Conservation (phyloP, 1,284 basidiomycete genomes). For the Sporisorium exsertum region DNA sequence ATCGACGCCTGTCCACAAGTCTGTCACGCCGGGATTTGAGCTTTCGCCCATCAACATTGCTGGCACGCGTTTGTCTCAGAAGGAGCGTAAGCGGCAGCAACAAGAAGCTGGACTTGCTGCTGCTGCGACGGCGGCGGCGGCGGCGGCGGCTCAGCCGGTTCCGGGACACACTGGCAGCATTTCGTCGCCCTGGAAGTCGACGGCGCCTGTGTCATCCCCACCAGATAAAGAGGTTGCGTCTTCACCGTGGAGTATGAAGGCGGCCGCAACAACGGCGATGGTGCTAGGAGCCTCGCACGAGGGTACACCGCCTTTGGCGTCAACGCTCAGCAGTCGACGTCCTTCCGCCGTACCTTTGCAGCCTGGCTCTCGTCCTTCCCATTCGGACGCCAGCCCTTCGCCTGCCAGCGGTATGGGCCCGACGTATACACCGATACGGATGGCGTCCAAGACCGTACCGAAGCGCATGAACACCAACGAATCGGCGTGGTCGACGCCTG, state of each 20-base stretch:
- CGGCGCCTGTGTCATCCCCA: slow-evolving; percentile 21
- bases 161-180: slow-evolving; percentile 23
- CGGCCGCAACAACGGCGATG: slow-evolving; percentile 39
- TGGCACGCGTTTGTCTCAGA: slow-evolving; percentile 60
- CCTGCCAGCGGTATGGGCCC: slow-evolving; percentile 42
- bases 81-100: slow-evolving; percentile 63
- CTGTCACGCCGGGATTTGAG: slow-evolving; percentile 25
- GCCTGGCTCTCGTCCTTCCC: slow-evolving; percentile 11
- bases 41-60: slow-evolving; percentile 43
- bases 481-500: slow-evolving; percentile 36
- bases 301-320: slow-evolving; percentile 23
- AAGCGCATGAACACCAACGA: slow-evolving; percentile 44
- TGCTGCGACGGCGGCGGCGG: slow-evolving; percentile 17
- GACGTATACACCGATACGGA: slow-evolving; percentile 48
- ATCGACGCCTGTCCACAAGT: slow-evolving; percentile 33
- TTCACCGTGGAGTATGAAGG: slow-evolving; percentile 42
- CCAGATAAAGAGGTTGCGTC: slow-evolving; percentile 20
- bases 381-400: slow-evolving; percentile 19
- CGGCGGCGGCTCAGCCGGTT: slow-evolving; percentile 13
- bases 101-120: slow-evolving; percentile 38
- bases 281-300: slow-evolving; percentile 33
- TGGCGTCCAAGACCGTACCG: slow-evolving; percentile 30
- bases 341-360: slow-evolving; percentile 43
- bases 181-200: slow-evolving; percentile 43
- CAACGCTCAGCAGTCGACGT: slow-evolving; percentile 19